Base-by-base conservation (phyloP, 1,284 basidiomycete genomes). In the Fistulina hepatica region DNA sequence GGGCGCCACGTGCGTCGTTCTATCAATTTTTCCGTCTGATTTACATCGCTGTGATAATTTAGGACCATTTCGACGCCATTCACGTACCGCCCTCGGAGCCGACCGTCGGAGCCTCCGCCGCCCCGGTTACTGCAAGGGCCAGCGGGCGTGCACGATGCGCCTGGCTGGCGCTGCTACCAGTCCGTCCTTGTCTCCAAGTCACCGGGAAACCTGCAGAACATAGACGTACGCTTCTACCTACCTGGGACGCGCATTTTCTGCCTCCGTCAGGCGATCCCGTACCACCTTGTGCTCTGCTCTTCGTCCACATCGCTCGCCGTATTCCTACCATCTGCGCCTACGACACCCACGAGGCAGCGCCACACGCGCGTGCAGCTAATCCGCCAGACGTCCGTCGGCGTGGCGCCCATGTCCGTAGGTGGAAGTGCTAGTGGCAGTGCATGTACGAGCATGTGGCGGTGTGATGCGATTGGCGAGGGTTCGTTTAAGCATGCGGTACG, bases 401-500 rank as follows among this genome's bases (percentile, higher is more conserved):
- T 76, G 23, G 64, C 69, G 76, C 78, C 48, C 34, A 66, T 53
- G 17, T n/a, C n/a, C 15, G 30, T 25, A 13, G 15, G 13, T 8
- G 9, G 28, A 13, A 31, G 19, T 43, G 48, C 57, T 6, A 41
- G 59, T 17, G 45, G 60, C 13, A 46, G 64, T 1, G 69, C 71
- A 12, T 80, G 76, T 51, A 70, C 76, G 1, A 73, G 81, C 46
- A 82, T 83, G 30, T 83, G 80, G 79, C 63, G 70, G 39, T 65
- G 73, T 1, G 69, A 73, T 43, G 63, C 57, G 37, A 73, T 82
- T 30, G 80, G 80, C 13, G 72, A 76, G 48, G 81, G 68, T 4
- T 57, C 55, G 4, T 80, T 83, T 46, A 64, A 53, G 45, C 71
- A 68, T 47, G 60, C 63, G 41, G 79, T 81, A 42, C 31, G 71